Conservation (phyloP, 805 yeast genomes). For the Kluyveromyces aestuarii region DNA sequence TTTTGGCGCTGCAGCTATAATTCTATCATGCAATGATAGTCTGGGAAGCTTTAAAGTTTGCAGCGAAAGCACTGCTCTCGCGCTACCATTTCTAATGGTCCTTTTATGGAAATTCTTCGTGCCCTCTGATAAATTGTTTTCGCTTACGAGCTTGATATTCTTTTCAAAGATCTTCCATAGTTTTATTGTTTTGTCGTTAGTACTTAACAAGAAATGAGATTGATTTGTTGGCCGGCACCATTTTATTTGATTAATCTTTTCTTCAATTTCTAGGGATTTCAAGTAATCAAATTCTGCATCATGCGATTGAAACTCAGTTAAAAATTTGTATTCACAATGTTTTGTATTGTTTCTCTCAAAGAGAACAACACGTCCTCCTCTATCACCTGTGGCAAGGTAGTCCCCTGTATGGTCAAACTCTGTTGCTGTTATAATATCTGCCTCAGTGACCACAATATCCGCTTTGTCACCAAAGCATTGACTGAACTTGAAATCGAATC, state of each 20-base stretch:
- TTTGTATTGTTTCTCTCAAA: constrained; percentile 80
- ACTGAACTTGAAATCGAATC: constrained; percentile 57
- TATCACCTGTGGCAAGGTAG: constrained; percentile 94
- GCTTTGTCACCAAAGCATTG: constrained; percentile 99
- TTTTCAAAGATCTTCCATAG: constrained; percentile 94
- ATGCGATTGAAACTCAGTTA: constrained; percentile 95
- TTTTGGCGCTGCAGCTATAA: constrained; percentile 91
- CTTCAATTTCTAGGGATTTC: constrained; percentile 93
- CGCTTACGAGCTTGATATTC: constrained; percentile 83
- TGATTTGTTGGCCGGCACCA: constrained; percentile 87
- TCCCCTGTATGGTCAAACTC: constrained; percentile 95
- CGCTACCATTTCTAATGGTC: constrained; percentile 13
- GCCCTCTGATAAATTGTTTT: constrained; percentile 65
- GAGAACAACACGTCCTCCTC: constrained; percentile 95
- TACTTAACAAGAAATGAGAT: constrained; percentile 81
- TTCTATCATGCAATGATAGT: constrained; percentile 86
- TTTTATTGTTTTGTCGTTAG: constrained; percentile 97
- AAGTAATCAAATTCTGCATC: constrained; percentile 98
- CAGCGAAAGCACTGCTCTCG: constrained; percentile 28
- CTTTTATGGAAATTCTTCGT: constrained; percentile 4
- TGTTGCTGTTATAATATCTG: constrained; percentile 94
- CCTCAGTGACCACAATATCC: constrained; percentile 93
- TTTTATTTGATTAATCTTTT: constrained; percentile 93
- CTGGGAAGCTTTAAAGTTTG: constrained; percentile 68
- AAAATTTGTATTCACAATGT: constrained; percentile 86